These are phyloP conservation scores for Eleusine indica DNA, from an alignment of 176 grass and related monocot species.

Conservation along the genomic window DNA sequence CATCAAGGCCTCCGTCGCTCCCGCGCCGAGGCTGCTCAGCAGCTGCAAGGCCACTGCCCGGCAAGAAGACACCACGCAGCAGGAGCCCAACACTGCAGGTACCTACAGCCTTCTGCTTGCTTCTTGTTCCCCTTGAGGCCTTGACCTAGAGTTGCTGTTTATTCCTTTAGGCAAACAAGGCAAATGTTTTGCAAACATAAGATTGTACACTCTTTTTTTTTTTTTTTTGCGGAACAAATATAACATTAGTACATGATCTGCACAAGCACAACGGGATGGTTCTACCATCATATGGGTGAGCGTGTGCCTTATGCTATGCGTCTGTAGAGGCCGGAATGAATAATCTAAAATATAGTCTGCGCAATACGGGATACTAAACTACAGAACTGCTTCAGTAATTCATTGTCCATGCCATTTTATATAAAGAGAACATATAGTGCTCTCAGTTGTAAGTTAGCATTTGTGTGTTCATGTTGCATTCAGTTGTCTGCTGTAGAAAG, in stretches of 20 bases:
- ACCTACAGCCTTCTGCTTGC: background rate
- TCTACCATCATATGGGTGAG: background rate
- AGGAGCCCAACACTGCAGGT: slow-evolving; percentile 64
- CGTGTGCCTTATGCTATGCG: background rate
- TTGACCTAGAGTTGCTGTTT: background rate
- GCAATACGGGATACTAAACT: background rate
- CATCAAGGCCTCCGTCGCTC: slow-evolving; percentile 32
- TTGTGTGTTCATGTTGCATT: background rate
- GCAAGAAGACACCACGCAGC: slow-evolving; percentile 64
- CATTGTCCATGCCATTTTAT: background rate
- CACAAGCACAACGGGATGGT: background rate
- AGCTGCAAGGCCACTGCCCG: slow-evolving; percentile 57
- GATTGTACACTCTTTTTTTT: background rate
- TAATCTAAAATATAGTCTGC: background rate
- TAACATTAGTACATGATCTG: background rate
- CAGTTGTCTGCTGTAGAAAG: background rate
- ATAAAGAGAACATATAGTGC: background rate
- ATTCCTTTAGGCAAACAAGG: background rate
- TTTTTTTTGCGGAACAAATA: background rate
- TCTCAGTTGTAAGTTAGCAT: background rate
- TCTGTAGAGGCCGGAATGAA: background rate
- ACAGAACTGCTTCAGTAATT: background rate
- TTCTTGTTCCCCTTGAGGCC: background rate
- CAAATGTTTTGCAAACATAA: background rate
- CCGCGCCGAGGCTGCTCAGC: slow-evolving; percentile 28